Percentiles rank a stretch among this genome's conserved stretches.
Evolutionary conservation across 805 yeast genomes (phyloP).

Genomic region (Clavispora carvajalis): DNA sequence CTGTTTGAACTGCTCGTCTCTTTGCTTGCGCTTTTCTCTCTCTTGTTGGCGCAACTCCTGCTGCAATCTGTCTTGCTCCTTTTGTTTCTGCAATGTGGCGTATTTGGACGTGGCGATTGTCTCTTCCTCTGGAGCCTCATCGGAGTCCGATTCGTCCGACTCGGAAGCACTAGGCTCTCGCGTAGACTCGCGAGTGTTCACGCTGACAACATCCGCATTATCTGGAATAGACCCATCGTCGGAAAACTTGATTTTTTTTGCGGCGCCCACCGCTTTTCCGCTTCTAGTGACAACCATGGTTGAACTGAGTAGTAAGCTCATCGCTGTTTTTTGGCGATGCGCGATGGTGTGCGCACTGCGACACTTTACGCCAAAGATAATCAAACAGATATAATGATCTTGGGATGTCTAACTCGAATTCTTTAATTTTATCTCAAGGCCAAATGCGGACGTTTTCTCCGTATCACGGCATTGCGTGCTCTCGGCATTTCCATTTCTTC

Average conservation of each 20-base stretch:
- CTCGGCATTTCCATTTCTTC: too few species aligned
- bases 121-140: constrained; percentile 44
- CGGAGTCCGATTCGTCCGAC: constrained; percentile 16
- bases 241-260: constrained; percentile 28
- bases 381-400: too few species aligned
- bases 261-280: constrained; percentile 11
- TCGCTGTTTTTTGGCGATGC: constrained; percentile 1
- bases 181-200: constrained; percentile 11
- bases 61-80: constrained; percentile 18
- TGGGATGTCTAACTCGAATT: too few species aligned
- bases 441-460: too few species aligned
- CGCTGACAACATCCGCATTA: constrained; percentile 7
- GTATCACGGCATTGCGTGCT: too few species aligned
- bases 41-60: constrained; percentile 23
- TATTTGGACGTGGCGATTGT: constrained; percentile 26
- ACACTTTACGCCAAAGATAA: not conserved
- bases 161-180: constrained; percentile 17
- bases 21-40: constrained; percentile 32
- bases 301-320: not conserved
- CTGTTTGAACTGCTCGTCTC: constrained; percentile 26
- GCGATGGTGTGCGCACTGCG: constrained; percentile 1
- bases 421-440: too few species aligned
- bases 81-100: constrained; percentile 22
- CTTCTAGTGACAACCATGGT: constrained; percentile 30
- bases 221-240: constrained; percentile 22